Base-by-base conservation (phyloP, 129 eudicot species). In the Artemisia argyi region DNA sequence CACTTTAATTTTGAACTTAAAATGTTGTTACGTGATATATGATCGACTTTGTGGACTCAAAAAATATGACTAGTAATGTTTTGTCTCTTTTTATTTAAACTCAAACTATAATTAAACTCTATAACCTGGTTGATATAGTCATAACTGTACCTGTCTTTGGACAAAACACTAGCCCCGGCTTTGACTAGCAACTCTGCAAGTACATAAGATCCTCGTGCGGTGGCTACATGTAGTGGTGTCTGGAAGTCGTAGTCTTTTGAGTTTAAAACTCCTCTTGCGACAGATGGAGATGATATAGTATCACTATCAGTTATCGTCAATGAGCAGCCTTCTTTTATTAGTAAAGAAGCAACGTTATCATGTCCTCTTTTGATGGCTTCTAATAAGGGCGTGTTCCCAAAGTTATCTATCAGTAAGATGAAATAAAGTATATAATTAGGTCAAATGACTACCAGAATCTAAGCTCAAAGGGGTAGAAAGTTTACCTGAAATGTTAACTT, bases 161-260 rank as follows among this genome's bases (percentile, higher is more conserved):
- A 55, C 42, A 82, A 69, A 66, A 89, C 96, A 81, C 82, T 77
- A 12, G 96, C 96, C 35, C 96, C 89, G 39, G 89, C 92, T 28
- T 83, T 86, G 73, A 89, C 18, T 17, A 89, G 89, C 76, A 82
- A 60, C 66, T 86, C 86, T 50, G 87, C 89, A 81, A 86, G 82
- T 61, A 82, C 7, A 72, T 61, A 84, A 13, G 85, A 65, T 49
- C 96, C 96, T 61, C 80, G 84, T 79, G 89, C 82, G 24, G 89
- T 79, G 44, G 96, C 92, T 44, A 89, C 69, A 67, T 89, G 96
- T 24, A 89, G 87, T 20, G 96, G 87, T 42, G 96, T 84, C 73
- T 90, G 79, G 11, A 71, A 87, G 67, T 89, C 96, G 67, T 83
- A 84, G 71, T 89, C 92, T 67, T 63, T 71, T 35, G 84, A 79